Conservation (phyloP, 2,329 filamentous ascomycete genomes). For the Aspergillus amoenus region DNA sequence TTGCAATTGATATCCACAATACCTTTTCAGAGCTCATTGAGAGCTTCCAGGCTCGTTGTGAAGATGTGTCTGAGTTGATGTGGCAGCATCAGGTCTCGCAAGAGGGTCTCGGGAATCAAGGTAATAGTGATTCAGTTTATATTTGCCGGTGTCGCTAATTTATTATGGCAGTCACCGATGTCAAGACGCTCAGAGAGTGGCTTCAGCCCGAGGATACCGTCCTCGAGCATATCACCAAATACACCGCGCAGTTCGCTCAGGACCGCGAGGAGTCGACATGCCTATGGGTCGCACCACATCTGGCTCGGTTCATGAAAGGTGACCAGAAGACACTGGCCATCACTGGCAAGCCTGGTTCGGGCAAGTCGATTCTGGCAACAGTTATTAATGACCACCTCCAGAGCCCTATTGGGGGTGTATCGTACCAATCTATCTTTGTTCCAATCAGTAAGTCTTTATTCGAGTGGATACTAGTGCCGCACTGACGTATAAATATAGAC, state of each 20-base stretch:
- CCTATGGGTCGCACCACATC: slow-evolving; percentile 52
- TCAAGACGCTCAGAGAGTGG: slow-evolving; percentile 36
- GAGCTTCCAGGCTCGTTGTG: slow-evolving; percentile 36
- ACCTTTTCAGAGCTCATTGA: slow-evolving; percentile 37
- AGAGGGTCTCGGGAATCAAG: slow-evolving; percentile 19
- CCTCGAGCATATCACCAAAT: slow-evolving; percentile 46
- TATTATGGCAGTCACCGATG: slow-evolving; percentile 21
- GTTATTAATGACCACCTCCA: slow-evolving; percentile 42
- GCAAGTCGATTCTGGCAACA: slow-evolving; percentile 39
- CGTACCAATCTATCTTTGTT: slow-evolving; percentile 36
- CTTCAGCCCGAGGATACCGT: slow-evolving; percentile 49
- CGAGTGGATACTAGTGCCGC: no score
- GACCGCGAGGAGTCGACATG: slow-evolving; percentile 55
- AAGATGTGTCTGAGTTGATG: slow-evolving; percentile 38
- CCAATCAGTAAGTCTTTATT: slow-evolving; percentile 31
- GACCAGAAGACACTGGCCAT: slow-evolving; percentile 47
- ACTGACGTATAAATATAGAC: slow-evolving; percentile 18
- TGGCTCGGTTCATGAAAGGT: slow-evolving; percentile 50
- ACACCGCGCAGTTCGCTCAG: slow-evolving; percentile 42
- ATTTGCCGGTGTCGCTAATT: no score
- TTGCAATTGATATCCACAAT: slow-evolving; percentile 39
- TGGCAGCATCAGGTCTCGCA: slow-evolving; percentile 40
- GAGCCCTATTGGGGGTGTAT: slow-evolving; percentile 34
- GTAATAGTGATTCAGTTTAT: no score
- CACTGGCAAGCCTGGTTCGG: slow-evolving; percentile 40